These are phyloP conservation scores for Brasenia schreberi DNA, from an alignment of 164 flowering plant genomes.

Conservation along the genomic window DNA sequence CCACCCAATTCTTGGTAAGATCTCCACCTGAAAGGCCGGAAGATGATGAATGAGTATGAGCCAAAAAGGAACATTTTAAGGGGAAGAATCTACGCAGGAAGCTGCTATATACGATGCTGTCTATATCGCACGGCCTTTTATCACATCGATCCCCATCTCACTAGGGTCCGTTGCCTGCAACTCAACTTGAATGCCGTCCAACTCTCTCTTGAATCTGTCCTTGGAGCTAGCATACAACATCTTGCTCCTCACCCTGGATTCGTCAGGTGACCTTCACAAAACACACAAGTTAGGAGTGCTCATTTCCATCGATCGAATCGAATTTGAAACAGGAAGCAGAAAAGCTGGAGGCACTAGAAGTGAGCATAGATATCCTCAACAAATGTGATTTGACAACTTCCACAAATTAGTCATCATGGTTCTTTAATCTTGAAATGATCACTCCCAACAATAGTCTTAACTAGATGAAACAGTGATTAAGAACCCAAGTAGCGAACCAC, in stretches of 20 bases:
- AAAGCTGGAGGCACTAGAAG: too few species aligned
- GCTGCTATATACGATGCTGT: background rate
- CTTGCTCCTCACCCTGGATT: conserved; percentile 60
- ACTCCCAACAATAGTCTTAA: too few species aligned
- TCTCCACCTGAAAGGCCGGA: background rate
- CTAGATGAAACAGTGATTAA: too few species aligned
- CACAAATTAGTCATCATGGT: too few species aligned
- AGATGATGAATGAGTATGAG: conserved; percentile 1
- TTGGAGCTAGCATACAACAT: conserved; percentile 81
- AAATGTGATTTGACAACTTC: too few species aligned
- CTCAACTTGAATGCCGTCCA: conserved; percentile 71
- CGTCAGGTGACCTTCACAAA: conserved; percentile 51
- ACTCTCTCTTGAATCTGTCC: conserved; percentile 77
- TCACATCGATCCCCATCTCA: conserved; percentile 66
- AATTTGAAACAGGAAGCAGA: too few species aligned
- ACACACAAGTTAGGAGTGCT: background rate
- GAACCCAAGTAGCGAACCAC: too few species aligned
- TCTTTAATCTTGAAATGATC: too few species aligned
- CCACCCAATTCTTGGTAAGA: background rate
- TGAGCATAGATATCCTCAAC: too few species aligned
- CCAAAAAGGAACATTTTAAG: conserved; percentile 1
- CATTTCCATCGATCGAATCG: too few species aligned
- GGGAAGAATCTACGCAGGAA: background rate
- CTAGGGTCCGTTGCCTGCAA: conserved; percentile 79
- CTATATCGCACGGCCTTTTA: conserved; percentile 44